Conservation (phyloP, 345 rosid species). For the Anastatica hierochuntica region DNA sequence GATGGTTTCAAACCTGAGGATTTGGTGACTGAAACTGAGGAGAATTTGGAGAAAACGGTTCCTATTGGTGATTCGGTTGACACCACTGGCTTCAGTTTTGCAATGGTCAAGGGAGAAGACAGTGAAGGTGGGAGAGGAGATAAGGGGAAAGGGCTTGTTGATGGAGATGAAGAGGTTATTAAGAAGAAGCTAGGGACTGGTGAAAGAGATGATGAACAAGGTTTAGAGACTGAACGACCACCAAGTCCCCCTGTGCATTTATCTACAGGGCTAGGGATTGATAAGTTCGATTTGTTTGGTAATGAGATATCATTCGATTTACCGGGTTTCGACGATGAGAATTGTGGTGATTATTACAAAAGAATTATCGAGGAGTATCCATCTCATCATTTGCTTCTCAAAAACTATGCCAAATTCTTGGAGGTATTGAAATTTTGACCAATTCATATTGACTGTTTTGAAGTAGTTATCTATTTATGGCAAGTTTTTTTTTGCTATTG, state of each 20-base stretch:
- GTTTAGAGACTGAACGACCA: constrained; percentile 31
- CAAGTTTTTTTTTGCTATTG: too few relatives aligned
- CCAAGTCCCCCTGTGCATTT: constrained; percentile 59
- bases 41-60: constrained; percentile 31
- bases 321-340: constrained; percentile 31
- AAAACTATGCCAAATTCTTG: constrained; percentile 61
- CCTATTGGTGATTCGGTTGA: constrained; percentile 36
- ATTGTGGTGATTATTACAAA: constrained; percentile 40
- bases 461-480: too few relatives aligned
- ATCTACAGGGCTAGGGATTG: constrained; percentile 58
- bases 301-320: constrained; percentile 25
- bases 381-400: constrained; percentile 56
- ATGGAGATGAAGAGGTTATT: constrained; percentile 16
- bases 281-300: constrained; percentile 25
- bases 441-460: background rate
- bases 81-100: constrained; percentile 50
- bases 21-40: constrained; percentile 1
- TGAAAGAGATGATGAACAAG: too few relatives aligned
- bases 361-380: constrained; percentile 62
- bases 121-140: constrained; percentile 6
- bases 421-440: constrained; percentile 37
- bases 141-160: too few relatives aligned
- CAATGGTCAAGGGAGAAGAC: constrained; percentile 4
- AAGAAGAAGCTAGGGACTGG: background rate
- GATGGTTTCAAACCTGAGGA: constrained; percentile 14